Base-by-base conservation (phyloP, 75 land plant species). In the Chamaecyparis obtusa region DNA sequence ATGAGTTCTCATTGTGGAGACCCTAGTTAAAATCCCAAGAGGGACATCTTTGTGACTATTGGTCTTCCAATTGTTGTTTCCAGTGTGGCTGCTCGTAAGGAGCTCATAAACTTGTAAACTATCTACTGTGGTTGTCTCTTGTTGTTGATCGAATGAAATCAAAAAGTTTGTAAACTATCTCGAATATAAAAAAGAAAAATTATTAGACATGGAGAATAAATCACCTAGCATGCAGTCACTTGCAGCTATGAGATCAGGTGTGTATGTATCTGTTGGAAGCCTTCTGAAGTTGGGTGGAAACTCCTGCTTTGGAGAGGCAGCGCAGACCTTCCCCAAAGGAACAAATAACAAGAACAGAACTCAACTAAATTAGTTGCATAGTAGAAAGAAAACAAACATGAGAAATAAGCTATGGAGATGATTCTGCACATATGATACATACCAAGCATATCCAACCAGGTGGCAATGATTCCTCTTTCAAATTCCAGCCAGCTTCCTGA, bases 161-260 rank as follows among this genome's bases (percentile, higher is more conserved):
- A n/a, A n/a, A n/a, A n/a, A n/a, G n/a, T n/a, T n/a, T n/a, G n/a
- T n/a, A n/a, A n/a, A n/a, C n/a, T n/a, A n/a, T n/a, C n/a, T n/a
- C n/a, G n/a, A n/a, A n/a, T n/a, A n/a, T n/a, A n/a, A n/a, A n/a
- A n/a, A n/a, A n/a, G n/a, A n/a, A n/a, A n/a, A n/a, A n/a, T n/a
- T n/a, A n/a, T n/a, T n/a, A n/a, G n/a, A n/a, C n/a, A n/a, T n/a
- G n/a, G n/a, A 33, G 14, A 74, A 72, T 13, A 77, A 16, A 51
- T 21, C 87, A 98, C 99, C 99, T 83, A 98, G 96, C 99, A 98
- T 98, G 90, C 99, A 98, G 87, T 98, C 99, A 90, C 95, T 94
- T 83, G 99, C 99, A 51, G 97, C 99, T 74, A 98, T 98, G 24
- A 98, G 83, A 88, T 98, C 96, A 80, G 99, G 99, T 64, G 99